Percentiles rank a stretch among this genome's conserved stretches.
phyloP scores from a whole-genome alignment of 371 early-diverging fungal species.

The Mortierella sp. region DNA sequence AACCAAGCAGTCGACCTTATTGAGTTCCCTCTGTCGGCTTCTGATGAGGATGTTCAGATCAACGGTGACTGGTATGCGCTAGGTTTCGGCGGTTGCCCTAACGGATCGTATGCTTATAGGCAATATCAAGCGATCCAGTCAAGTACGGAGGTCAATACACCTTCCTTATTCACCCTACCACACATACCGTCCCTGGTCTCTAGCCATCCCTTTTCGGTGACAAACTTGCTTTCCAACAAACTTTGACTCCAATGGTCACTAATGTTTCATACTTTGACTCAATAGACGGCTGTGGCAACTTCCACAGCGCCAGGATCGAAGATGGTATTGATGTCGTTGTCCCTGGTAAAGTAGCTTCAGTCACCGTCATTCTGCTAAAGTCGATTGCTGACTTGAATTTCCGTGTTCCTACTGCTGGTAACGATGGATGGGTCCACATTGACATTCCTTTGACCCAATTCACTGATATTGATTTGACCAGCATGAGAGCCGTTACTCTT shows the following conservation, averaged over 20 bases:
- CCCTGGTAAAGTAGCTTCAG: not conserved
- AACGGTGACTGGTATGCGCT: not conserved
- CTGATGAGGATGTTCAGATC: not conserved
- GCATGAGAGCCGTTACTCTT: not conserved
- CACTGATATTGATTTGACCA: not conserved
- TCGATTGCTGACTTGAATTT: not conserved
- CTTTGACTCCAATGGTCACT: not conserved
- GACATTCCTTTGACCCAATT: not conserved
- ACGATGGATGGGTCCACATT: not conserved
- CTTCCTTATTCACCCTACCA: constrained; percentile 4
- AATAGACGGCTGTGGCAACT: not conserved
- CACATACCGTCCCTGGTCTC: not conserved
- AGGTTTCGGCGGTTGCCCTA: not conserved
- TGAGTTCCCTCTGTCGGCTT: not conserved
- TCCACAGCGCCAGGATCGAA: not conserved
- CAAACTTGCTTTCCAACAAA: constrained; percentile 1
- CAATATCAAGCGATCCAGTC: not conserved
- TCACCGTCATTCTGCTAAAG: not conserved
- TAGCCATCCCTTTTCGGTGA: not conserved
- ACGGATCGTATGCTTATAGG: not conserved
- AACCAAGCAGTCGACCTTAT: constrained; percentile 29
- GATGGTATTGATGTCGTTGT: not conserved
- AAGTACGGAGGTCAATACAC: constrained; percentile 1
- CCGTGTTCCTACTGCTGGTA: not conserved
- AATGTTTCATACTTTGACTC: not conserved